Conservation (phyloP, 441 rosid genomes). For the Corymbia citriodora region DNA sequence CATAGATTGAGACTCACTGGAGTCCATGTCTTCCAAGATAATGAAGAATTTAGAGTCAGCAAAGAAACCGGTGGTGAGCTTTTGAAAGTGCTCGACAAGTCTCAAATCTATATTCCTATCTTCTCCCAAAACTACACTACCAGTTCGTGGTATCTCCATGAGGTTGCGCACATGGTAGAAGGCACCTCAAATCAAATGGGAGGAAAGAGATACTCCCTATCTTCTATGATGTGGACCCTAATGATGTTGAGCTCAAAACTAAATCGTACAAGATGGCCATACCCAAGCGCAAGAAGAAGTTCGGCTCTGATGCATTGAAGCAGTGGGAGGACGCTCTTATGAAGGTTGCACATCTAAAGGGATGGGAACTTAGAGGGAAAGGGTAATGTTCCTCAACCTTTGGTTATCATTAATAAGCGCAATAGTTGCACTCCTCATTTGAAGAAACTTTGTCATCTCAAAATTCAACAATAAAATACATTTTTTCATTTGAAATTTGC, state of each 20-base stretch:
- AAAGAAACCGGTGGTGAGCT: background rate
- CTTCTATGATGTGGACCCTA: accelerated
- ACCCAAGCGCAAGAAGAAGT: background rate
- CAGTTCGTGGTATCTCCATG: background rate
- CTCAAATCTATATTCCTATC: background rate
- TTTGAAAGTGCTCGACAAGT: background rate
- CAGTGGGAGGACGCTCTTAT: background rate
- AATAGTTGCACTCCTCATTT: background rate
- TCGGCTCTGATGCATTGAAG: background rate
- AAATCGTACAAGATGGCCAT: accelerated
- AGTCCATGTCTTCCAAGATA: background rate
- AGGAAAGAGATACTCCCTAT: background rate
- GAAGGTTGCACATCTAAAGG: background rate
- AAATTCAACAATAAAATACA: background rate
- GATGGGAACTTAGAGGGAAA: background rate
- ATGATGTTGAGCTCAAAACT: background rate
- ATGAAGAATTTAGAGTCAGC: background rate
- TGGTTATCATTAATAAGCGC: background rate
- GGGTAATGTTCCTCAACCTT: background rate
- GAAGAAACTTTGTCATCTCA: background rate
- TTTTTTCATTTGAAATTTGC: background rate
- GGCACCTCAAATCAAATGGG: accelerated
- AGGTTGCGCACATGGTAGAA: background rate
- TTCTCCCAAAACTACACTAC: accelerated
- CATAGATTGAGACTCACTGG: accelerated